Percentiles rank a stretch among this genome's conserved stretches.
Evolutionary conservation across 306 rosid species (phyloP).

Genomic region (Alnus rubra): DNA sequence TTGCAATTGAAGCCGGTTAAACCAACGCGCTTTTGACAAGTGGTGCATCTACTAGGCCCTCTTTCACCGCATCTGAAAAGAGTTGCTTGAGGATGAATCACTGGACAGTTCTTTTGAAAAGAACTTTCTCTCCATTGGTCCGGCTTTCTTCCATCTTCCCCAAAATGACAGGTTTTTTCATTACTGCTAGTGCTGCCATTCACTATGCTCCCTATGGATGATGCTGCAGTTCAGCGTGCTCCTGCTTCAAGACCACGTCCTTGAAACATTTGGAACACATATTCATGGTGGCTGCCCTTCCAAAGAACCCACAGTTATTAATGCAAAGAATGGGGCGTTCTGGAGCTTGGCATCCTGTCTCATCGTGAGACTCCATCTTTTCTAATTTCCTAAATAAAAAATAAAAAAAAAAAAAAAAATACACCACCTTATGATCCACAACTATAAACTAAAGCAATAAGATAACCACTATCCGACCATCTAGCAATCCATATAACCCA

Average conservation of each 20-base stretch:
- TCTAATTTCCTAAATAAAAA: slow-evolving; percentile 39
- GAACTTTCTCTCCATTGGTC: slow-evolving; percentile 33
- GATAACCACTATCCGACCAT: slow-evolving; percentile 1
- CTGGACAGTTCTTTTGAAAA: slow-evolving; percentile 32
- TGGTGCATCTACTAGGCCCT: slow-evolving; percentile 54
- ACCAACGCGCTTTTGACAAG: slow-evolving; percentile 72
- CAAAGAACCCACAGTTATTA: slow-evolving; percentile 80
- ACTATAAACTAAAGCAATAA: neutral
- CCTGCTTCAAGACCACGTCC: slow-evolving; percentile 70
- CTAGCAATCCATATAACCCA: neutral
- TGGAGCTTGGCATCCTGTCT: slow-evolving; percentile 77
- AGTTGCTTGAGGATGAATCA: slow-evolving; percentile 41
- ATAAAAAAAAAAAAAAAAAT: neutral
- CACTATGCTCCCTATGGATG: slow-evolving; percentile 68
- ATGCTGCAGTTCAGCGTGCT: slow-evolving; percentile 57
- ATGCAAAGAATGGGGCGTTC: slow-evolving; percentile 69
- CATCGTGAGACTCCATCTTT: slow-evolving; percentile 76
- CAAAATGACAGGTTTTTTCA: slow-evolving; percentile 42
- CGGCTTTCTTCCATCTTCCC: slow-evolving; percentile 36
- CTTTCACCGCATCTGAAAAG: slow-evolving; percentile 44
- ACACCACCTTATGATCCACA: neutral
- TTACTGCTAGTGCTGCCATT: slow-evolving; percentile 42
- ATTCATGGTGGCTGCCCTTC: slow-evolving; percentile 76
- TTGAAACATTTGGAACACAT: slow-evolving; percentile 90
- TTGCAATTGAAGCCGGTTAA: slow-evolving; percentile 79